Evolutionary conservation across 1,284 basidiomycete genomes (phyloP).

Genomic region (Tetrapyrgos nigripes): DNA sequence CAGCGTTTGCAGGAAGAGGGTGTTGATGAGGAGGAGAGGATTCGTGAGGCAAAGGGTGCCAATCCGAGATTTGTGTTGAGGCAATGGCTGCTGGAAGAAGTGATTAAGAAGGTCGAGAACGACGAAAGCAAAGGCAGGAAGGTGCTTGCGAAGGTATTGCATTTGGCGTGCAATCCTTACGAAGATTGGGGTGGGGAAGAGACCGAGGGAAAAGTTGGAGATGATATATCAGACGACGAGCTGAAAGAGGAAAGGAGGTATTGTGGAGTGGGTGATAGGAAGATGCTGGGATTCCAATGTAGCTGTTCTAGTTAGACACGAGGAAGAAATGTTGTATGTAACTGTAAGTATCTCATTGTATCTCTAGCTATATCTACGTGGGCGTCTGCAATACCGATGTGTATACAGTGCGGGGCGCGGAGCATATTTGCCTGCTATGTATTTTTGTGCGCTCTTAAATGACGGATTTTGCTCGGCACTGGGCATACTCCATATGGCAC

Average conservation of each 20-base stretch:
- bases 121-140: slow-evolving; percentile 64
- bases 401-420: too few species aligned
- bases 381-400: too few species aligned
- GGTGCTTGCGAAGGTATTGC: slow-evolving; percentile 76
- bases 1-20: slow-evolving; percentile 64
- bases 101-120: slow-evolving; percentile 75
- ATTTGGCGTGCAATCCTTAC: slow-evolving; percentile 85
- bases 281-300: slow-evolving; percentile 90
- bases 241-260: slow-evolving; percentile 76
- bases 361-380: too few species aligned
- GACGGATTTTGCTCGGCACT: too few species aligned
- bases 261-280: slow-evolving; percentile 79
- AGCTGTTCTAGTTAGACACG: slow-evolving; percentile 79
- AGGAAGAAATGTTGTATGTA: not conserved
- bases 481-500: too few species aligned
- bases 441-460: too few species aligned
- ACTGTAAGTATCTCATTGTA: not conserved
- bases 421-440: too few species aligned
- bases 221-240: slow-evolving; percentile 52
- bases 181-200: slow-evolving; percentile 80
- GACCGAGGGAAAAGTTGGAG: slow-evolving; percentile 66
- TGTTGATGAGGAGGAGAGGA: slow-evolving; percentile 45
- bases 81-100: slow-evolving; percentile 94
- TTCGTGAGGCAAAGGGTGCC: slow-evolving; percentile 51
- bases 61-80: slow-evolving; percentile 92